These are phyloP conservation scores for Paraglomus brasilianum DNA, from an alignment of 192 early-diverging fungal genomes.

Conservation along the genomic window DNA sequence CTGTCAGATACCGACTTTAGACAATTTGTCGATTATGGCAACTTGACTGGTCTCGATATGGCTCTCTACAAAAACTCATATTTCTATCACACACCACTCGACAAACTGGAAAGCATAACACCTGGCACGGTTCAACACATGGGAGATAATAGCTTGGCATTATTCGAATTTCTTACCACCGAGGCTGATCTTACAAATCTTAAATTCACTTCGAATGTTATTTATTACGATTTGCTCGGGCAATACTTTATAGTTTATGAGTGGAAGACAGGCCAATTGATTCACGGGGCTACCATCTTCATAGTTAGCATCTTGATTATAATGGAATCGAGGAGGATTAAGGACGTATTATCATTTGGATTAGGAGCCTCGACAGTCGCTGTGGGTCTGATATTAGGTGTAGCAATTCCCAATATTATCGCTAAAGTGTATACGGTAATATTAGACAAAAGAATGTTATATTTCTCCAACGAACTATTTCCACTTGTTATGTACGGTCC, in stretches of 20 bases:
- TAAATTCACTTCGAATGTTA: slow-evolving; percentile 46
- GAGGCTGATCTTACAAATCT: slow-evolving; percentile 48
- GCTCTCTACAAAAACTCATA: slow-evolving; percentile 71
- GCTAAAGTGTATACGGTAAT: no score
- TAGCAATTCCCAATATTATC: slow-evolving; percentile 32
- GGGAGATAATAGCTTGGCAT: slow-evolving; percentile 64
- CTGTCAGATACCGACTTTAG: slow-evolving; percentile 76
- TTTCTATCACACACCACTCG: slow-evolving; percentile 72
- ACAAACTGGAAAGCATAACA: slow-evolving; percentile 53
- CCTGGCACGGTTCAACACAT: slow-evolving; percentile 68
- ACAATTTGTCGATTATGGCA: slow-evolving; percentile 71
- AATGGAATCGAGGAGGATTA: slow-evolving; percentile 31
- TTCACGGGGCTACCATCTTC: slow-evolving; percentile 45
- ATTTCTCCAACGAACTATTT: slow-evolving; percentile 62
- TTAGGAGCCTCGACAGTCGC: slow-evolving; percentile 34
- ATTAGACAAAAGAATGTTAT: slow-evolving; percentile 50
- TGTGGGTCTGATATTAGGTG: slow-evolving; percentile 34
- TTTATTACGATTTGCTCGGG: slow-evolving; percentile 68
- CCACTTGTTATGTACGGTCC: slow-evolving; percentile 53
- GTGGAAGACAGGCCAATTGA: slow-evolving; percentile 47
- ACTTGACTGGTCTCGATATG: slow-evolving; percentile 65
- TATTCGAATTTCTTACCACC: slow-evolving; percentile 50
- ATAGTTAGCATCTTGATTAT: slow-evolving; percentile 35
- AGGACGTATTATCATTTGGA: slow-evolving; percentile 30
- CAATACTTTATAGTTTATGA: slow-evolving; percentile 57